Evolutionary conservation across 352 stramenopile species (phyloP), one percentile per base, ranked within the genome.

Genomic region (Phytophthora quininea): DNA sequence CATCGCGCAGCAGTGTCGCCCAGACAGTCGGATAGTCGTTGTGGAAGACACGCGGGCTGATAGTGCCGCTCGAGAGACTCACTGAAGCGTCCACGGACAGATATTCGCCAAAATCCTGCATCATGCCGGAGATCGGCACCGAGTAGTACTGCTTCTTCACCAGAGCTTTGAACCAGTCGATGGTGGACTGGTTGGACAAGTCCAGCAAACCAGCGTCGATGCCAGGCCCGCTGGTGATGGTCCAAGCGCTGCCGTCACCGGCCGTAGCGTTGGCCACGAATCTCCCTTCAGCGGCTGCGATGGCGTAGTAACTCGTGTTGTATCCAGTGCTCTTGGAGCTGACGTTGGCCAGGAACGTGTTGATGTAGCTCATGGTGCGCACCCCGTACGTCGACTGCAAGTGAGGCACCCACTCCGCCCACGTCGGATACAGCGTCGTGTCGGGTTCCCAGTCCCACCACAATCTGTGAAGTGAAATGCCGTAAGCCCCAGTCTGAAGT

Each of bases 401-500:
- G 38, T 70, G 66, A 4, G 66, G 66, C 11, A 70, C 66, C 66
- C 66, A 74, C 29, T 69, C 54, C 0, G 54, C 48, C 66, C 66
- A 73, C 35, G 65, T 65, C 54, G 65, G 59, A 42, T 73, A 73
- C n/a, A 73, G 42, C 14, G 66, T 73, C n/a, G 60, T 51, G 43
- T 73, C 66, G 11, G 66, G 54, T 30, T 69, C 66, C 66, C 66
- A 73, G 54, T 73, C 69, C 66, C 66, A 73, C 66, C 66, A 73
- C 48, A 73, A 10, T 7, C 66, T 59, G 42, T 69, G 61, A 7
- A 73, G 32, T 1, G 43, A 60, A 30, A 71, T 67, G 19, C 51
- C 58, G 38, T 71, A 71, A 1, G 64, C 30, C 9, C 64, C 64
- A 4, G 64, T 53, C 54, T 71, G 64, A 33, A 71, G 57, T 19